Evolutionary conservation across 2,329 filamentous ascomycete species (phyloP), one percentile per base, ranked within the genome.

Genomic region (Verruconis gallopava): DNA sequence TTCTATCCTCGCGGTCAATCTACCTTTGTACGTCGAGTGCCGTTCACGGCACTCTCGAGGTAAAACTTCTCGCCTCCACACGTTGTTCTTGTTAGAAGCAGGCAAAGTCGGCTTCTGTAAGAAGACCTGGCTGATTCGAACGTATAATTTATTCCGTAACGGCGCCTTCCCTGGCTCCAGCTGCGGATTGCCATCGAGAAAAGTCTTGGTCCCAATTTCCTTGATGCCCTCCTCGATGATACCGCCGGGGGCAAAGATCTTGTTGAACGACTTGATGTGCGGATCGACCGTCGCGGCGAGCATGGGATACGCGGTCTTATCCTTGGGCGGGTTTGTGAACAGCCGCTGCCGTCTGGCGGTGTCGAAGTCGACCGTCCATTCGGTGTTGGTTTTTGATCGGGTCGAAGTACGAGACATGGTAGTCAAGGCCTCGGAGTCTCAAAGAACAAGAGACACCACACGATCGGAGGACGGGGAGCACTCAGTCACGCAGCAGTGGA

Each of bases 201-300:
- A 93, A 3, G 75, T 75, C 64, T 89, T 93, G 48, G 76, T 81
- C 54, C 89, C 91, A 63, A 98, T 96, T 57, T 98, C 91, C 55
- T 75, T 76, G 46, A 96, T 61, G 11, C 73, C 86, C 49, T 85
- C 78, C 38, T 81, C 75, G 42, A 98, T 60, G 40, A 81, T 67
- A 41, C 83, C 85, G 61, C 80, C 72, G 44, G 72, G 69, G 21
- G 78, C 75, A 57, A 95, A 93, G 37, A 96, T 71, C 40, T 79
- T 79, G 67, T 98, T 94, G 75, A 95, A 98, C 4, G 91, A 91
- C 55, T 95, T 80, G 53, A 96, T 81, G 62, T 98, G 91, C 38
- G 91, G 91, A 50, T 83, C 73, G 46, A 96, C 79, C n/a, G 89
- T 84, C 47, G 75, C 74, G 53, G 88, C 81, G 37, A 98, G 75